A percentile compares a stretch with the other conserved stretches of the same genome.
Evolutionary conservation across 2,329 filamentous ascomycete species (phyloP).

Genomic region (Onygena corvina): DNA sequence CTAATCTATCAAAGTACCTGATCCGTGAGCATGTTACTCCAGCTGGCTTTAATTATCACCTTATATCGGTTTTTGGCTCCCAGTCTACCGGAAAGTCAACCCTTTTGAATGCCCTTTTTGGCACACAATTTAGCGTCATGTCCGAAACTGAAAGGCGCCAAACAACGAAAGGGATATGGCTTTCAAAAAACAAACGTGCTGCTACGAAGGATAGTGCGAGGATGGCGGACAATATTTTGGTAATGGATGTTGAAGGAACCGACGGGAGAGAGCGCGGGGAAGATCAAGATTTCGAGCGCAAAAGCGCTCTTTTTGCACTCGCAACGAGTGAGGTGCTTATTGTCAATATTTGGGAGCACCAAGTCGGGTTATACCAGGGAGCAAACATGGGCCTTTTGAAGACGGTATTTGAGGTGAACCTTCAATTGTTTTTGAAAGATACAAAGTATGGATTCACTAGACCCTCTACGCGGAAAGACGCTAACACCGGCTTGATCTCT

Average conservation of each 20-base stretch:
- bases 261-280: conserved; percentile 93
- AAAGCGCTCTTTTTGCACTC: conserved; percentile 91
- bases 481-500: not conserved
- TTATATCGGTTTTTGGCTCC: conserved; percentile 97
- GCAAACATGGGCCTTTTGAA: conserved; percentile 98
- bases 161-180: conserved; percentile 98
- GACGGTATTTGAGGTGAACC: conserved; percentile 96
- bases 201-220: conserved; percentile 33
- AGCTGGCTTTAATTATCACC: conserved; percentile 95
- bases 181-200: conserved; percentile 83
- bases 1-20: conserved; percentile 70
- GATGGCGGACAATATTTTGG: conserved; percentile 96
- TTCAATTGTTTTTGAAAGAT: conserved; percentile 94
- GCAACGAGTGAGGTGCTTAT: conserved; percentile 96
- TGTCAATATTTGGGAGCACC: conserved; percentile 98
- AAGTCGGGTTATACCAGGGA: conserved; percentile 93
- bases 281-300: conserved; percentile 97
- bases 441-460: conserved; percentile 53
- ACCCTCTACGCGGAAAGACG: not conserved
- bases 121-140: conserved; percentile 96
- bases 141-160: conserved; percentile 85
- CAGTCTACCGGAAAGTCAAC: conserved; percentile 98
- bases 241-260: conserved; percentile 98
- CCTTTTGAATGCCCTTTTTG: conserved; percentile 87
- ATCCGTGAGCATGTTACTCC: conserved; percentile 65